phyloP scores from a whole-genome alignment of 257 asterid genomes.

The Henckelia pumila region DNA sequence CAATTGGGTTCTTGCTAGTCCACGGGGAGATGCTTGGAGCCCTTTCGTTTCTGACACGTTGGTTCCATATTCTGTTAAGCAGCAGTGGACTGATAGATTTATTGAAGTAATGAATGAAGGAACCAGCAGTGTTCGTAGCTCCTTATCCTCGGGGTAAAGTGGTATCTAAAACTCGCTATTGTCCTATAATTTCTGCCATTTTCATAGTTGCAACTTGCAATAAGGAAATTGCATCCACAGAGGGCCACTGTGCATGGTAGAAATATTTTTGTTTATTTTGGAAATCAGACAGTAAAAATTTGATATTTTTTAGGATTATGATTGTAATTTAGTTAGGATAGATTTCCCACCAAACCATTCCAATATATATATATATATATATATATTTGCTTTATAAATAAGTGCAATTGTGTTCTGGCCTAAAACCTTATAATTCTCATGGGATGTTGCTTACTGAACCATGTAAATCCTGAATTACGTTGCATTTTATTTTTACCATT shows the following conservation, averaged over 20 bases:
- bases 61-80: neutral
- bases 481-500: neutral
- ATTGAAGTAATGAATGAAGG: neutral
- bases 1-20: slow-evolving; percentile 15
- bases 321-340: too few species aligned
- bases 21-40: neutral
- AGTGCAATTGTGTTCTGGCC: too few species aligned
- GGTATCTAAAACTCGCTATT: neutral
- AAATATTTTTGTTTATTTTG: neutral
- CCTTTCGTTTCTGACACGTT: neutral
- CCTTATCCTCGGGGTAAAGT: neutral
- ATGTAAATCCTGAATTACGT: neutral
- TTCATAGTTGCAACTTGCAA: neutral
- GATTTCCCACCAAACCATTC: neutral
- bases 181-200: neutral
- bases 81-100: neutral
- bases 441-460: neutral
- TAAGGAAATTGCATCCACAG: neutral
- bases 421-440: neutral
- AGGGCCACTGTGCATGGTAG: neutral
- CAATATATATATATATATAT: too few species aligned
- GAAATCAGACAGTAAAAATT: neutral
- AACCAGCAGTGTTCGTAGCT: neutral
- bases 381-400: neutral
- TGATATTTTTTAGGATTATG: neutral